Evolutionary conservation across 2,329 filamentous ascomycete species (phyloP).

Genomic region (Chrysoporthe deuterocubensis): DNA sequence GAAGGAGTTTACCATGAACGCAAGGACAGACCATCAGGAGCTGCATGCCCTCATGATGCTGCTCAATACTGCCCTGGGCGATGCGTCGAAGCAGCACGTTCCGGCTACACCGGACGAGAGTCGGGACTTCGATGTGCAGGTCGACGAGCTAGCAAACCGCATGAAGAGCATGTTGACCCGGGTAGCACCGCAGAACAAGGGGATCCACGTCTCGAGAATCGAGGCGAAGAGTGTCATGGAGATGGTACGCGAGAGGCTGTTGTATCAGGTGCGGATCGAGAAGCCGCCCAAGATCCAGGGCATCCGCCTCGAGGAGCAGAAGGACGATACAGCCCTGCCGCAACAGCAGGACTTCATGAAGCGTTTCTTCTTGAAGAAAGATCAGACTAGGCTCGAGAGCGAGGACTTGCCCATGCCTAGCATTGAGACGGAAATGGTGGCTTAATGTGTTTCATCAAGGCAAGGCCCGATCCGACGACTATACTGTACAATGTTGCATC

Average conservation of each 20-base stretch:
- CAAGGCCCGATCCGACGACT: not conserved
- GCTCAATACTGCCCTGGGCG: slow-evolving; percentile 76
- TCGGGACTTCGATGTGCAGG: slow-evolving; percentile 65
- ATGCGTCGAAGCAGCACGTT: slow-evolving; percentile 46
- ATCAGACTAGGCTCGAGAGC: slow-evolving; percentile 30
- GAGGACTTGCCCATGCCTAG: not conserved
- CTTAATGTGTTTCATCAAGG: not conserved
- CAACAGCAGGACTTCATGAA: slow-evolving; percentile 56
- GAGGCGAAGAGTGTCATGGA: slow-evolving; percentile 80
- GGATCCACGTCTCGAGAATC: slow-evolving; percentile 67
- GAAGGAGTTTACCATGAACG: slow-evolving; percentile 56
- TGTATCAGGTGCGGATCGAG: slow-evolving; percentile 71
- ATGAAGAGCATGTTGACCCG: slow-evolving; percentile 62
- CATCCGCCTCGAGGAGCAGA: slow-evolving; percentile 45
- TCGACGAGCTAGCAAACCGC: slow-evolving; percentile 68
- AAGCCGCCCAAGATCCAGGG: slow-evolving; percentile 57
- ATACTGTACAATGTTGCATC: not conserved
- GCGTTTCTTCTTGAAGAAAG: slow-evolving; percentile 45
- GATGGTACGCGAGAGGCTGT: slow-evolving; percentile 72
- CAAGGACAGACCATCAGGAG: slow-evolving; percentile 68
- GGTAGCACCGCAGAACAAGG: slow-evolving; percentile 77
- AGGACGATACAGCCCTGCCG: slow-evolving; percentile 44
- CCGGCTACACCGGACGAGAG: not conserved
- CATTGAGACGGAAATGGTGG: slow-evolving; percentile 2
- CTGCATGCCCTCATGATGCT: slow-evolving; percentile 69